Base-by-base conservation (phyloP, 805 yeast species). In the Phaffomyces antillensis region DNA sequence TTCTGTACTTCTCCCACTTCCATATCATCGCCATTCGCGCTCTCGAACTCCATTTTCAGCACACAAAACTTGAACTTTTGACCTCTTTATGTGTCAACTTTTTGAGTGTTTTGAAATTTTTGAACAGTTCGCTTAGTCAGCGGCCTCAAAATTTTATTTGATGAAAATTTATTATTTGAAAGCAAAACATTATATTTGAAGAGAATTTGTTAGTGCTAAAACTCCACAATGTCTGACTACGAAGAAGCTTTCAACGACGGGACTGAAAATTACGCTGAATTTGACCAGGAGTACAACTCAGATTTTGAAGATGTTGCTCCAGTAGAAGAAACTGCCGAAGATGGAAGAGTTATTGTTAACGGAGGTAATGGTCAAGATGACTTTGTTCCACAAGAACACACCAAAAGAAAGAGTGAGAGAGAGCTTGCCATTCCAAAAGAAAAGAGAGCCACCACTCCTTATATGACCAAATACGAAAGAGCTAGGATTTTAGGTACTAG, bases 391-490 rank as follows among this genome's bases (percentile, higher is more conserved):
- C 68, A 62, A 36, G 62, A 59, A 26, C 52, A 58, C 50, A 25
- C 25, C n/a, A 76, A 75, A 58, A 79, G 73, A 51, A 85, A 84
- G 61, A 76, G 91, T 8, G 71, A 78, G 51, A 81, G 75, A 54
- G 93, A 85, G 55, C 78, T 87, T 58, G 95, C 97, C 17, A 88
- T 93, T 48, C 86, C 96, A 46, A 86, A 78, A 55, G 96, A 87
- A 20, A 71, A 86, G 52, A 79, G 99, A 66, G 76, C 89, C 25
- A 93, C 99, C 13, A 93, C 99, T 6, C 99, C 99, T 43, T 93
- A 91, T 64, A 90, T 93, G 98, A 93, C 99, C 46, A 93, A 95
- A 63, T 93, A 93, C 65, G 99, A 93, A 72, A 79, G 97, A 57
- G 99, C 99, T 8, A 80, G 99, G 70, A 88, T 93, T 49, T 76